Evolutionary conservation across 805 yeast species (phyloP).

Genomic region (Metschnikowia continentalis): DNA sequence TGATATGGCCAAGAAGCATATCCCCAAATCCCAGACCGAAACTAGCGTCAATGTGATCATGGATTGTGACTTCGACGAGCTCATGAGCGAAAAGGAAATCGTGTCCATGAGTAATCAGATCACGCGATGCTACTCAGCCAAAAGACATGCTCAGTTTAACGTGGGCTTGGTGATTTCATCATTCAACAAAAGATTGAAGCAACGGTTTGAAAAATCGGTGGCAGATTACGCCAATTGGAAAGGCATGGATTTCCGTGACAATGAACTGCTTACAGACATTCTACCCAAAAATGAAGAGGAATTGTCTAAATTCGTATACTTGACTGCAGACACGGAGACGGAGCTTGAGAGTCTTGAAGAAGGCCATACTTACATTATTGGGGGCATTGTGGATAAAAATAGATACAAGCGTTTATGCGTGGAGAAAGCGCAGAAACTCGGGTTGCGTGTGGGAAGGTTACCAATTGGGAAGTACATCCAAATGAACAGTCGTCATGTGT

Average conservation of each 20-base stretch:
- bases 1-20: conserved; percentile 24
- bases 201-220: conserved; percentile 63
- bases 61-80: conserved; percentile 88
- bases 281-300: conserved; percentile 28
- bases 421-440: conserved; percentile 71
- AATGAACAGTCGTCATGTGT: conserved; percentile 79
- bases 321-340: conserved; percentile 85
- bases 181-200: conserved; percentile 60
- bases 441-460: conserved; percentile 67
- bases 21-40: conserved; percentile 42
- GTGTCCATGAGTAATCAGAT: conserved; percentile 76
- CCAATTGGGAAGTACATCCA: conserved; percentile 86
- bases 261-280: conserved; percentile 27
- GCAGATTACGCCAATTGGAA: conserved; percentile 65
- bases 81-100: conserved; percentile 73
- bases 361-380: conserved; percentile 77
- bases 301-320: conserved; percentile 50
- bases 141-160: conserved; percentile 54
- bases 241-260: conserved; percentile 48
- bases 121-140: conserved; percentile 76
- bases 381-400: conserved; percentile 96
- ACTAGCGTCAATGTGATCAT: conserved; percentile 57
- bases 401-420: conserved; percentile 78
- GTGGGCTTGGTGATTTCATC: conserved; percentile 60
- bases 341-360: conserved; percentile 58